Base-by-base conservation (phyloP, 1,284 basidiomycete species). In the Malassezia pachydermatis region DNA sequence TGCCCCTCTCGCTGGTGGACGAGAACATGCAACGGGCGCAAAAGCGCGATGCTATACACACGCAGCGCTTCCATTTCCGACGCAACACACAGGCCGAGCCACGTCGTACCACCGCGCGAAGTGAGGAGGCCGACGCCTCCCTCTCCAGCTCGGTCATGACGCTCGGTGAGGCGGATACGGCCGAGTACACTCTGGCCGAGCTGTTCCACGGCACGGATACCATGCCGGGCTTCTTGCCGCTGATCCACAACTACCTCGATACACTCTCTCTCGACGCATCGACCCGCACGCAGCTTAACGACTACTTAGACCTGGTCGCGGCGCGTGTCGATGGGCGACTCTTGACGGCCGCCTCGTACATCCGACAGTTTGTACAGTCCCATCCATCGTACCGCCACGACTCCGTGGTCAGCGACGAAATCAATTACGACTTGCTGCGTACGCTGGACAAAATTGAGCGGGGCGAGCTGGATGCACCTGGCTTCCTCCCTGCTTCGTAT, bases 1-100 rank as follows among this genome's bases (percentile, higher is more conserved):
- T 96, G 60, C 94, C 94, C 3, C 88, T 99, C 40, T 92, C 88
- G 1, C 90, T 94, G 79, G 92, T 98, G 25, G 92, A 98, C 70
- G 86, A 87, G 70, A 99, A 99, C 69, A 96, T 98, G 90, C 78
- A 76, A 39, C 78, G 84, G 44, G 89, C 90, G 1, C 94, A 98
- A 73, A 75, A 77, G 48, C 78, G 92, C 33, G 82, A 88, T 66
- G 92, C 89, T 0, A 80, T 83, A 16, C 76, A 75, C 43, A 74
- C 77, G 14, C 78, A 81, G 59, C 84, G 80, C 70, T 98, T 94
- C 75, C 88, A 78, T 75, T 99, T 99, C 79, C 79, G 90, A 40
- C 2, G 76, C 75, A 69, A 74, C 23, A 9, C 11, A 10, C 34
- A 36, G 3, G 20, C 34, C n/a, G 9, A 10, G 16, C n/a, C n/a